phyloP scores from a whole-genome alignment of 306 rosid species.

The Vigna trinervia region DNA sequence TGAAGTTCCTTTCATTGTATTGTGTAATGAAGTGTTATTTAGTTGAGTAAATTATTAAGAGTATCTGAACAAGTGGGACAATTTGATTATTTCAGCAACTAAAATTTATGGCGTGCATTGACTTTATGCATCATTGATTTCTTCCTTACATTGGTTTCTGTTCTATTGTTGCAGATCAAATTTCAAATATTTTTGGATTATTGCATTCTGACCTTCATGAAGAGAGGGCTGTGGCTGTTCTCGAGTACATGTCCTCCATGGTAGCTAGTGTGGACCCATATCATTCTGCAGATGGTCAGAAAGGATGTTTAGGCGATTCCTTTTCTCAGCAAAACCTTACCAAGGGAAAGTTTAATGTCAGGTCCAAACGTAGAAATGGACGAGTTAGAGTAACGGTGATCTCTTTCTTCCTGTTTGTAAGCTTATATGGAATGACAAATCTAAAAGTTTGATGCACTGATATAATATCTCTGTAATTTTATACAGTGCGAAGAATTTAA shows the following conservation, averaged over 20 bases:
- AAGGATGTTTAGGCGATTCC: slow-evolving; percentile 49
- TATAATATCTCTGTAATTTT: slow-evolving; percentile 22
- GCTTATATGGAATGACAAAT: slow-evolving; percentile 30
- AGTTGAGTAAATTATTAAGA: neutral
- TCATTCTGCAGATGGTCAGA: slow-evolving; percentile 53
- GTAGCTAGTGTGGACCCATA: slow-evolving; percentile 76
- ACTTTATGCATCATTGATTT: slow-evolving; percentile 13
- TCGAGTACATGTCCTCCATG: slow-evolving; percentile 89
- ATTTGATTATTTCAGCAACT: slow-evolving; percentile 21
- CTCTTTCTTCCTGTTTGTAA: slow-evolving; percentile 39
- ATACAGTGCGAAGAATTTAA: slow-evolving; percentile 72
- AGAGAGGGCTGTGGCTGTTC: slow-evolving; percentile 63
- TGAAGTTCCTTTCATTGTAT: slow-evolving; percentile 23
- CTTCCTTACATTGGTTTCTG: slow-evolving; percentile 31
- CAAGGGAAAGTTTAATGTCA: slow-evolving; percentile 74
- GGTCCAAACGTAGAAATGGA: slow-evolving; percentile 93
- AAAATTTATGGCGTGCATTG: slow-evolving; percentile 18
- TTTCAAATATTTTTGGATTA: slow-evolving; percentile 82
- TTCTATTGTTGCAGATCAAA: slow-evolving; percentile 60
- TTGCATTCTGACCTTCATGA: slow-evolving; percentile 88
- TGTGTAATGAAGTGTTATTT: slow-evolving; percentile 25
- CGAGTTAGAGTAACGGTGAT: slow-evolving; percentile 86
- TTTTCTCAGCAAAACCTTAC: slow-evolving; percentile 54
- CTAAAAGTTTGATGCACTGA: slow-evolving; percentile 39
- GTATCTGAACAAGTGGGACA: neutral